Conservation (phyloP, 768 basidiomycete species). For the Jaapia argillacea region DNA sequence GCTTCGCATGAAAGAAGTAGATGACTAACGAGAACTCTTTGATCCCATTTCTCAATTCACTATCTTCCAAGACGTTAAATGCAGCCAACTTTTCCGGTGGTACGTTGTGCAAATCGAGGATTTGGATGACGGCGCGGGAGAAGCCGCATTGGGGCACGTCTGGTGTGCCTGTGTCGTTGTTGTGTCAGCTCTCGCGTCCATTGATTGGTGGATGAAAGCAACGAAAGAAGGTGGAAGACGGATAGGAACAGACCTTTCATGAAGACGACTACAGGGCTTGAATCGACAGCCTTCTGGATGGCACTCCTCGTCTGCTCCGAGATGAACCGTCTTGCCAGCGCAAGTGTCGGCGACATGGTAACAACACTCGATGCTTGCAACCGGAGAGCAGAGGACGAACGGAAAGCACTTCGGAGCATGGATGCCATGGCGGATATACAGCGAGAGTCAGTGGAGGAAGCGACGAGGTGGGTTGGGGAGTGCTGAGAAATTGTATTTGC, state of each 20-base stretch:
- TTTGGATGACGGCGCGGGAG: conserved; percentile 87
- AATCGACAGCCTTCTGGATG: conserved; percentile 65
- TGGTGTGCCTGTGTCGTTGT: conserved; percentile 41
- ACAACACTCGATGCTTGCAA: not conserved
- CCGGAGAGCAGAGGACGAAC: too few relatives aligned
- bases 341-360: conserved; percentile 12
- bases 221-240: not conserved
- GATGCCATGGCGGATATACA: too few relatives aligned
- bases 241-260: conserved; percentile 60
- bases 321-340: conserved; percentile 37
- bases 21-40: conserved; percentile 91
- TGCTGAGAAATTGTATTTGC: too few relatives aligned
- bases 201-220: too few relatives aligned
- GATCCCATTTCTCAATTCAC: conserved; percentile 73
- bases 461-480: too few relatives aligned
- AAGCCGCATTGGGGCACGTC: conserved; percentile 87
- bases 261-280: conserved; percentile 84
- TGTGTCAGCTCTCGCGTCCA: not conserved
- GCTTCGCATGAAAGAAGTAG: not conserved
- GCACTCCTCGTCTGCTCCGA: conserved; percentile 50
- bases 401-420: too few relatives aligned
- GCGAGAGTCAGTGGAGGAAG: too few relatives aligned
- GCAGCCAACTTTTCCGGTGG: conserved; percentile 74
- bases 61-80: conserved; percentile 84
- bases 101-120: conserved; percentile 79